Conservation (phyloP, 2,329 filamentous ascomycete species). For the Colletotrichum viniferum region DNA sequence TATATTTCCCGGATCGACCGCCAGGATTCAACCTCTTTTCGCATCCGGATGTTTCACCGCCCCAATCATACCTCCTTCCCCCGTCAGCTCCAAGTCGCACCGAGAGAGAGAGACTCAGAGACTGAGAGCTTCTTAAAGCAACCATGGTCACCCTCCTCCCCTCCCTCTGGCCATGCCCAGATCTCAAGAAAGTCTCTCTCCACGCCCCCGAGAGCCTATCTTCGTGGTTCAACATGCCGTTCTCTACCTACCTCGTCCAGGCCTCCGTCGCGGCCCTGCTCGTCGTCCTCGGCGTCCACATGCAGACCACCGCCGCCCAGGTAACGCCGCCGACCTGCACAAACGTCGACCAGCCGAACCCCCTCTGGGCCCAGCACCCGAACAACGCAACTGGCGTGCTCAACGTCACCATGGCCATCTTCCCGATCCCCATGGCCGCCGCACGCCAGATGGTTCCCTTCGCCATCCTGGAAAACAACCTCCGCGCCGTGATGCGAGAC, state of each 20-base stretch:
- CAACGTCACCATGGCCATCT: constrained; percentile 56
- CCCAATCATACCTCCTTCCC: background rate
- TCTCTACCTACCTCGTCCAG: constrained; percentile 12
- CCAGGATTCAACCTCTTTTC: background rate
- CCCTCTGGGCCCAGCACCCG: constrained; percentile 50
- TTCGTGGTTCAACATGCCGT: constrained; percentile 10
- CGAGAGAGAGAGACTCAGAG: background rate
- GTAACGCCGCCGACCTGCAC: background rate
- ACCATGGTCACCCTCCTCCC: constrained; percentile 12
- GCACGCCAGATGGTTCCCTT: constrained; percentile 53
- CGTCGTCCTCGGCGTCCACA: constrained; percentile 2
- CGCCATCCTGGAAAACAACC: constrained; percentile 53
- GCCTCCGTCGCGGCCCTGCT: constrained; percentile 12
- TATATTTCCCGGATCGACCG: background rate
- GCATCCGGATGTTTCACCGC: constrained; percentile 2
- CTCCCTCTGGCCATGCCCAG: background rate
- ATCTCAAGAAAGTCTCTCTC: background rate
- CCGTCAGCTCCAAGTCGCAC: background rate
- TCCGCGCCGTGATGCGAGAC: constrained; percentile 47
- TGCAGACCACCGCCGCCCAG: constrained; percentile 11
- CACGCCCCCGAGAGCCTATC: background rate
- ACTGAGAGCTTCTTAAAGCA: constrained; percentile 3
- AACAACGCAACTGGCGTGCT: constrained; percentile 54
- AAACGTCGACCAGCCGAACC: constrained; percentile 38
- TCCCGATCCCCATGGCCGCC: constrained; percentile 52